Conservation (phyloP, 768 basidiomycete species). For the Trametes elegans region DNA sequence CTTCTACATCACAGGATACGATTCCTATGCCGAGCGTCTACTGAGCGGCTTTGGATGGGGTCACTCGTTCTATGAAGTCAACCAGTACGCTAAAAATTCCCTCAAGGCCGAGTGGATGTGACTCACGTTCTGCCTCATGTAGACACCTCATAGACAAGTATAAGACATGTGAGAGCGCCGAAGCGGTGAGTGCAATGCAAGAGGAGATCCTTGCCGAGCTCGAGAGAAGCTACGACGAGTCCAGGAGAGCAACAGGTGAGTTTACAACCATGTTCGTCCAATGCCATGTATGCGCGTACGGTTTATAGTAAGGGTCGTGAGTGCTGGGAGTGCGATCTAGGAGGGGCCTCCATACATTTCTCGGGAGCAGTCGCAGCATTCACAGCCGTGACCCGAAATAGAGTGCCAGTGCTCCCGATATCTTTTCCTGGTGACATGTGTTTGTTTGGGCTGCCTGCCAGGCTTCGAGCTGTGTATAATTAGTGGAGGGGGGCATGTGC, state of each 20-base stretch:
- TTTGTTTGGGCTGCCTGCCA: neutral
- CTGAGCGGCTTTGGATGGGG: conserved; percentile 91
- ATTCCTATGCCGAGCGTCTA: conserved; percentile 74
- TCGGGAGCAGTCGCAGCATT: no score
- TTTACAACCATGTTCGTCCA: no score
- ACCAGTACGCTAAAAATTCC: conserved; percentile 47
- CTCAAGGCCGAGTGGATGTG: neutral
- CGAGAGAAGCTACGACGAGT: conserved; percentile 57
- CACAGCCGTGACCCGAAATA: no score
- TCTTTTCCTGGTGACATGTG: neutral
- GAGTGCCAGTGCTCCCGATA: neutral
- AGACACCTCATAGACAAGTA: conserved; percentile 62
- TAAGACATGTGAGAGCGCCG: conserved; percentile 61
- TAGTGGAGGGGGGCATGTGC: no score
- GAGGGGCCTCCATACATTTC: no score
- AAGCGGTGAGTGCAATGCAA: conserved; percentile 59
- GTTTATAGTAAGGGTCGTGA: neutral
- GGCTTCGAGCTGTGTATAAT: no score
- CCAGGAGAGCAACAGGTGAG: conserved; percentile 50
- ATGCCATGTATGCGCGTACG: neutral
- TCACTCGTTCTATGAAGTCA: conserved; percentile 81
- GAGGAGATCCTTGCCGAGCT: conserved; percentile 69
- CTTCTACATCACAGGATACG: conserved; percentile 90
- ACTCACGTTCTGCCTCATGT: neutral
- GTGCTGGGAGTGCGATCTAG: neutral